A percentile compares a stretch with the other conserved stretches of the same genome.
Conservation (phyloP, 139 green algal species). For the Chlorella sp. region DNA sequence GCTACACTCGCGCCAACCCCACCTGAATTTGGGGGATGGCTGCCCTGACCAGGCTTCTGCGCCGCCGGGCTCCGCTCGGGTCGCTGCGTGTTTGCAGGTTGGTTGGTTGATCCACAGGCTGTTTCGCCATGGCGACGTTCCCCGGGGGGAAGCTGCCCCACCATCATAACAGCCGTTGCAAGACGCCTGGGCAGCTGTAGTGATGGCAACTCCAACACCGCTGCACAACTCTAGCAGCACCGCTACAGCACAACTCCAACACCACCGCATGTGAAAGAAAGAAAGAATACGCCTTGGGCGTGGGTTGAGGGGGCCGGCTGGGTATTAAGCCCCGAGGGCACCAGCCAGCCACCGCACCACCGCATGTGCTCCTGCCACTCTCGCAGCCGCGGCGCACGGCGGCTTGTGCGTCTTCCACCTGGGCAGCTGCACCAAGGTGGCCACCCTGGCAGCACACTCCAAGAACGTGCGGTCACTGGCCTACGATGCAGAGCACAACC, state of each 20-base stretch:
- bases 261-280: not conserved
- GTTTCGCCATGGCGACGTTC: not conserved
- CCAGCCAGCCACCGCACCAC: too few relatives aligned
- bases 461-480: slow-evolving; percentile 60
- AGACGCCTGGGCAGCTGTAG: not conserved
- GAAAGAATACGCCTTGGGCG: too few relatives aligned
- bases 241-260: not conserved
- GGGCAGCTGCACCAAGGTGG: slow-evolving; percentile 55
- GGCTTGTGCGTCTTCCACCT: slow-evolving; percentile 63
- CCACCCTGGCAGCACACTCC: slow-evolving; percentile 48
- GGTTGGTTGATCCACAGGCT: not conserved
- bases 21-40: too few relatives aligned
- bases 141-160: not conserved
- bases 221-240: too few relatives aligned
- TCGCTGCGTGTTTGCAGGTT: slow-evolving; percentile 46
- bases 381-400: slow-evolving; percentile 39
- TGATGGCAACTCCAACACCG: too few relatives aligned
- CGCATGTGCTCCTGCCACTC: too few relatives aligned
- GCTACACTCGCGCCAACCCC: too few relatives aligned
- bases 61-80: slow-evolving; percentile 34
- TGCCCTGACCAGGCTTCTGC: too few relatives aligned
- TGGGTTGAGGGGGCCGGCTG: too few relatives aligned
- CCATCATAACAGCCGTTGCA: not conserved
- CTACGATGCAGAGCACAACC: slow-evolving; percentile 50
- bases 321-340: not conserved